phyloP scores from a whole-genome alignment of 2,329 filamentous ascomycete genomes.

The Grosmannia clavigera region DNA sequence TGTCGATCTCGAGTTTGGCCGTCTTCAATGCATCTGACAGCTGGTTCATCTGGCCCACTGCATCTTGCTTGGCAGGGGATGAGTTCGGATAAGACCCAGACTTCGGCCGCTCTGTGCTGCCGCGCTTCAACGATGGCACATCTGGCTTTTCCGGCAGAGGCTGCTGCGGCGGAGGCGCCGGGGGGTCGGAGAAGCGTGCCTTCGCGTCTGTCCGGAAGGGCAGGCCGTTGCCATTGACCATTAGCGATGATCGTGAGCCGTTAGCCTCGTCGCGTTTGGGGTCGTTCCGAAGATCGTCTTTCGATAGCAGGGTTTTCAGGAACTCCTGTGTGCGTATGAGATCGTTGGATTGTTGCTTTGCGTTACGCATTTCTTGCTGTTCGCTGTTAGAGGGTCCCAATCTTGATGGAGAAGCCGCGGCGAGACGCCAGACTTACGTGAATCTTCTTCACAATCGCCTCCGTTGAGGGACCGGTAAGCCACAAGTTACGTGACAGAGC shows the following conservation, averaged over 20 bases:
- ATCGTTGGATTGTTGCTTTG: slow-evolving; percentile 77
- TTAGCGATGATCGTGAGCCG: slow-evolving; percentile 13
- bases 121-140: slow-evolving; percentile 59
- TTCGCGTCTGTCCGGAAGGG: slow-evolving; percentile 62
- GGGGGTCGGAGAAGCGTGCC: slow-evolving; percentile 80
- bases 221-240: slow-evolving; percentile 38
- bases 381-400: background rate
- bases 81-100: slow-evolving; percentile 31
- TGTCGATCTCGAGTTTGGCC: slow-evolving; percentile 77
- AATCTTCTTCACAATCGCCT: slow-evolving; percentile 82
- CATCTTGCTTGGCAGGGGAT: slow-evolving; percentile 49
- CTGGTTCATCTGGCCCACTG: slow-evolving; percentile 62
- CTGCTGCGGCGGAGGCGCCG: slow-evolving; percentile 84
- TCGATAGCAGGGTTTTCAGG: slow-evolving; percentile 61
- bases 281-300: slow-evolving; percentile 51
- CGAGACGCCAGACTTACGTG: slow-evolving; percentile 45
- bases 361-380: slow-evolving; percentile 81
- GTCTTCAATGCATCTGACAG: slow-evolving; percentile 74
- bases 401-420: background rate
- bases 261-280: slow-evolving; percentile 37
- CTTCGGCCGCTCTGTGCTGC: slow-evolving; percentile 63
- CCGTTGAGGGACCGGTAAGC: slow-evolving; percentile 80
- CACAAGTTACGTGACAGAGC: slow-evolving; percentile 72
- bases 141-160: slow-evolving; percentile 90
- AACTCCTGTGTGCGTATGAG: slow-evolving; percentile 73